phyloP scores from a whole-genome alignment of 768 basidiomycete species.

The Lyophyllum atratum region DNA sequence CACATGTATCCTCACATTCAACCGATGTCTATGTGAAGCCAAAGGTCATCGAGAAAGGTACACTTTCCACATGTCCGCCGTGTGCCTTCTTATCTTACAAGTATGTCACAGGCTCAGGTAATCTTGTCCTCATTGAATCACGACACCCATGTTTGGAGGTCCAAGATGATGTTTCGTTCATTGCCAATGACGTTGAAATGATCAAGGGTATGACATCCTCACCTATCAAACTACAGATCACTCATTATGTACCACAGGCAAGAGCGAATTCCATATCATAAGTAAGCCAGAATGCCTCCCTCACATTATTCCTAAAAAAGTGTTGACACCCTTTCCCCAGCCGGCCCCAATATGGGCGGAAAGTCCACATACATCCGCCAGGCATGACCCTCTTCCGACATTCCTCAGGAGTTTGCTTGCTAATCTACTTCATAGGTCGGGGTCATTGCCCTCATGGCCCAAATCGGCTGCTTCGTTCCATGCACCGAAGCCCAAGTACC shows the following conservation, averaged over 20 bases:
- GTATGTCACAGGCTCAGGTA: conserved; percentile 63
- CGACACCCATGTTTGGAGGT: conserved; percentile 97
- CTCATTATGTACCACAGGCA: conserved; percentile 39
- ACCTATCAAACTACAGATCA: neutral
- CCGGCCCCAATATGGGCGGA: conserved; percentile 99
- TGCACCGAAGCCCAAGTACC: conserved; percentile 85
- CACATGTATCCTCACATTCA: conserved; percentile 87
- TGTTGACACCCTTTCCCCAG: conserved; percentile 33
- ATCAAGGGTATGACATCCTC: conserved; percentile 60
- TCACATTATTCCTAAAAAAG: neutral
- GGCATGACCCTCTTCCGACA: conserved; percentile 34
- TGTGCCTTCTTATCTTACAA: neutral
- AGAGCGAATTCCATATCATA: conserved; percentile 94
- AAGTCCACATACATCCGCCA: conserved; percentile 97
- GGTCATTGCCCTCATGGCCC: conserved; percentile 96
- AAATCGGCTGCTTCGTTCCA: conserved; percentile 94
- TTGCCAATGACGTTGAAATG: conserved; percentile 95
- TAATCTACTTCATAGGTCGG: conserved; percentile 55
- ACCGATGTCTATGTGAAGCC: conserved; percentile 91
- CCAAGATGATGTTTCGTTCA: conserved; percentile 93
- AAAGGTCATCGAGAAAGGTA: conserved; percentile 74
- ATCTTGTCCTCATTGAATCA: conserved; percentile 79
- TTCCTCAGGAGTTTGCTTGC: neutral
- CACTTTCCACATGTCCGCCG: conserved; percentile 5
- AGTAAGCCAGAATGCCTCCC: conserved; percentile 47